Conservation (phyloP, 768 basidiomycete species). For the Clavaria fumosa region DNA sequence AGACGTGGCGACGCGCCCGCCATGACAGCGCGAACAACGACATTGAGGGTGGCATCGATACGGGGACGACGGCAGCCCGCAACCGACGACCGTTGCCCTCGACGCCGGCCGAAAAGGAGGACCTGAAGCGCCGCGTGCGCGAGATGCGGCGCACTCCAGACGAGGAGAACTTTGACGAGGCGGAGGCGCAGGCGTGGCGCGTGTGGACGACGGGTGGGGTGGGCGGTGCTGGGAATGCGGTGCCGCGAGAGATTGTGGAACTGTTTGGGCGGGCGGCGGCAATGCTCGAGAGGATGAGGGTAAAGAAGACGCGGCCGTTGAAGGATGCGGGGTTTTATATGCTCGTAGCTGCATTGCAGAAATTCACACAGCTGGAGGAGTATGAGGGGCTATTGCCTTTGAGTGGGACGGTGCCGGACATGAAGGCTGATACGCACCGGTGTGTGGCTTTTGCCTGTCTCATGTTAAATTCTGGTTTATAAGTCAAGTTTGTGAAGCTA, state of each 20-base stretch:
- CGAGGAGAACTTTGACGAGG: constrained; percentile 98
- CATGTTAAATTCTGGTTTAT: too few relatives aligned
- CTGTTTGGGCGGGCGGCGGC: constrained; percentile 51
- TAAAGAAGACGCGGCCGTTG: too few relatives aligned
- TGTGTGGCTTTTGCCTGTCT: constrained; percentile 84
- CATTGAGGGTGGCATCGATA: too few relatives aligned
- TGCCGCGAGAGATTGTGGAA: constrained; percentile 50
- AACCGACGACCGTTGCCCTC: constrained; percentile 42
- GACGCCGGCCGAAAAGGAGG: constrained; percentile 50
- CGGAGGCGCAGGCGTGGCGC: constrained; percentile 74
- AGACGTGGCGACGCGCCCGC: too few relatives aligned
- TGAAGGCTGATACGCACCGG: constrained; percentile 77
- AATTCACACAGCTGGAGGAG: constrained; percentile 34
- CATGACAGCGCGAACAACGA: too few relatives aligned
- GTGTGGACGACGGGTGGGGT: too few relatives aligned
- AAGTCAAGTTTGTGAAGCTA: too few relatives aligned
- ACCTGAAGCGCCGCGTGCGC: constrained; percentile 57
- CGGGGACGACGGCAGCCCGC: constrained; percentile 35
- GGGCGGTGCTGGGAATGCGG: too few relatives aligned
- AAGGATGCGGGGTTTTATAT: constrained; percentile 47
- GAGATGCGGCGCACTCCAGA: constrained; percentile 58
- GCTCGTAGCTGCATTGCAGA: constrained; percentile 57
- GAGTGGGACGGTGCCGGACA: constrained; percentile 82
- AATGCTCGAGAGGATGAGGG: too few relatives aligned
- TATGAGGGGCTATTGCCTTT: constrained; percentile 57